Percentiles rank a stretch among this genome's conserved stretches.
Conservation (phyloP, 1,284 basidiomycete genomes). For the Tylopilus orsonianus region DNA sequence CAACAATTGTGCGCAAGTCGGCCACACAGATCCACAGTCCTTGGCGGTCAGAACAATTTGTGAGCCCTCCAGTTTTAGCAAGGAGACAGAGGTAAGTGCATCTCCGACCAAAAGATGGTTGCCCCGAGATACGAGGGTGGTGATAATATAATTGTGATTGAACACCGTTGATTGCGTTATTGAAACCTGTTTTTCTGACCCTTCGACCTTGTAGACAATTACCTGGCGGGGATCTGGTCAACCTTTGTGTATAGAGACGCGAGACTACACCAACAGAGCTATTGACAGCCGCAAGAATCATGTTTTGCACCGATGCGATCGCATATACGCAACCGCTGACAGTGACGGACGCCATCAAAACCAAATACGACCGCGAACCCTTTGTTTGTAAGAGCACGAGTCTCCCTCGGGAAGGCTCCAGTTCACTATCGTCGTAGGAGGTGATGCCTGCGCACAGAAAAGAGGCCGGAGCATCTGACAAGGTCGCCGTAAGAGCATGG, state of each 20-base stretch:
- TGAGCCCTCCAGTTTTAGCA: conserved; percentile 54
- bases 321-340: conserved; percentile 65
- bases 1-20: conserved; percentile 57
- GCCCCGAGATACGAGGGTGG: conserved; percentile 53
- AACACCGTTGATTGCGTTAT: conserved; percentile 57
- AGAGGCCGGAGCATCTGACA: conserved; percentile 35
- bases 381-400: conserved; percentile 44
- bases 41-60: conserved; percentile 64
- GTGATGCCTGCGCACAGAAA: conserved; percentile 66
- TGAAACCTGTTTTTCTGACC: conserved; percentile 27
- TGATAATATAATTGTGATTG: conserved; percentile 81
- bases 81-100: conserved; percentile 78
- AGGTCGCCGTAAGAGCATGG: conserved; percentile 38
- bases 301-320: conserved; percentile 45
- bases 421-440: conserved; percentile 47
- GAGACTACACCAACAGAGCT: conserved; percentile 57
- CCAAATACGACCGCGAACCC: conserved; percentile 28
- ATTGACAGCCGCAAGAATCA: conserved; percentile 71
- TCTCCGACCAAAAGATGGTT: conserved; percentile 71
- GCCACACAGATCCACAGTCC: conserved; percentile 79
- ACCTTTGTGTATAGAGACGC: neutral
- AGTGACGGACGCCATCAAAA: conserved; percentile 34
- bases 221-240: conserved; percentile 38
- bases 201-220: conserved; percentile 45
- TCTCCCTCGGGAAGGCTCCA: conserved; percentile 59